Base-by-base conservation (phyloP, 169 alveolate species). In the Plasmodium vinckei region DNA sequence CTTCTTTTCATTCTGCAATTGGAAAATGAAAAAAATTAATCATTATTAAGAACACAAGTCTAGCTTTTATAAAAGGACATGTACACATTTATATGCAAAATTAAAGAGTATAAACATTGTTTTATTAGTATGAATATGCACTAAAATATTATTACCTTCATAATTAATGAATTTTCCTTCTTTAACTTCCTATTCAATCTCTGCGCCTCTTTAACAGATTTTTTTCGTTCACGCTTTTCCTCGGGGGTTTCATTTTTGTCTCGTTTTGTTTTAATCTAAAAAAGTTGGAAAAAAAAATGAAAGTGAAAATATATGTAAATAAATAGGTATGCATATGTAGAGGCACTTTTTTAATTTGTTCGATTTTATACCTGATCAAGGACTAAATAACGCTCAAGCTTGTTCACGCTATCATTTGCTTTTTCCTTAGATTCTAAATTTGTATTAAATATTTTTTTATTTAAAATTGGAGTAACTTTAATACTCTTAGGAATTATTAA, bases 171-270 rank as follows among this genome's bases (percentile, higher is more conserved):
- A 27, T 94, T 95, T 61, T 93, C 94, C 70, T 94, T 94, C 88
- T 94, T 95, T 87, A 95, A 33, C 56, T 93, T 93, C 25, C 95
- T 65, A 54, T 94, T 94, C 73, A 91, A 72, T 6, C 95, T 90
- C 79, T 92, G 95, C 0, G 97, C 96, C 47, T 92, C 94, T 21
- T 94, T 95, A 7, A 95, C 96, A 13, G 95, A 87, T 23, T 87
- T 87, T 67, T 95, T 95, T 21, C 97, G 54, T 42, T 92, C 96
- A 25, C 88, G 87, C 73, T 88, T 92, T 60, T 95, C 97, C 33
- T 95, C 97, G 5, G 93, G 69, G 5, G 97, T 94, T 88, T 95
- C 97, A 53, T 88, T 91, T 72, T 92, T 95, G 25, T 67, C 73
- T 27, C 97, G 73, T 9, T 73, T 71, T 15, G 94, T 87, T 27